These are phyloP conservation scores for Sclerospora graminicola DNA, from an alignment of 352 stramenopile species.

Conservation along the genomic window DNA sequence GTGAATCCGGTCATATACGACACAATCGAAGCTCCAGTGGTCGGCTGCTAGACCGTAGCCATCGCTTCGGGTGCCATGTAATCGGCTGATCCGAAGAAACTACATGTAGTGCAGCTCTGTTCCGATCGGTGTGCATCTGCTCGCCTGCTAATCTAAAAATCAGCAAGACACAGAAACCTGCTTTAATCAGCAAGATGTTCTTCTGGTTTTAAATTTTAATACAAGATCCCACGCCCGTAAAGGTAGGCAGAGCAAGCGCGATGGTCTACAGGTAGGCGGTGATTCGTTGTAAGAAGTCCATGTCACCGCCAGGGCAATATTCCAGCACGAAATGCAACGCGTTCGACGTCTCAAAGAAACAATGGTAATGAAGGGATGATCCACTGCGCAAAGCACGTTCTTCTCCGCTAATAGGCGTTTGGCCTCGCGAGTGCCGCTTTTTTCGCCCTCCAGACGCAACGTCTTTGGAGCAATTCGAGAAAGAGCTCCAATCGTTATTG, in stretches of 20 bases:
- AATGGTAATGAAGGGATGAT: slow-evolving; percentile 97
- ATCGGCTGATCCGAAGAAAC: slow-evolving; percentile 75
- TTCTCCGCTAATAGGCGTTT: slow-evolving; percentile 92
- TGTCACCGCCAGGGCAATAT: slow-evolving; percentile 95
- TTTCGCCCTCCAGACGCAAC: slow-evolving; percentile 11
- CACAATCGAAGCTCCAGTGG: slow-evolving; percentile 86
- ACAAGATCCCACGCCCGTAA: slow-evolving; percentile 64
- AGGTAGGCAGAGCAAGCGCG: slow-evolving; percentile 87
- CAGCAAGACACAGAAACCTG: slow-evolving; percentile 85
- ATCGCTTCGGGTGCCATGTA: slow-evolving; percentile 78
- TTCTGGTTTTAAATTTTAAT: slow-evolving; percentile 88
- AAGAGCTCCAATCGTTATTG: slow-evolving; percentile 16
- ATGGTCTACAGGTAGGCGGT: slow-evolving; percentile 92
- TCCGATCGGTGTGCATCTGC: slow-evolving; percentile 41
- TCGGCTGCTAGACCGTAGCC: slow-evolving; percentile 73
- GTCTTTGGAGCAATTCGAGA: no score
- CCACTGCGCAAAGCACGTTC: slow-evolving; percentile 90
- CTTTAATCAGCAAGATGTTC: slow-evolving; percentile 85
- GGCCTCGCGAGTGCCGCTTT: slow-evolving; percentile 30
- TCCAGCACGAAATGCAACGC: slow-evolving; percentile 98
- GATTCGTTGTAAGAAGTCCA: slow-evolving; percentile 90
- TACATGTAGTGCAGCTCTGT: slow-evolving; percentile 55
- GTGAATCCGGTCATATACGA: slow-evolving; percentile 77
- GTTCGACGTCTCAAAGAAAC: slow-evolving; percentile 84
- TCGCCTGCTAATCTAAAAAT: slow-evolving; percentile 77